Percentiles rank a stretch among this genome's conserved stretches.
Evolutionary conservation across 805 yeast species (phyloP).

Genomic region (Lipomyces orientalis): DNA sequence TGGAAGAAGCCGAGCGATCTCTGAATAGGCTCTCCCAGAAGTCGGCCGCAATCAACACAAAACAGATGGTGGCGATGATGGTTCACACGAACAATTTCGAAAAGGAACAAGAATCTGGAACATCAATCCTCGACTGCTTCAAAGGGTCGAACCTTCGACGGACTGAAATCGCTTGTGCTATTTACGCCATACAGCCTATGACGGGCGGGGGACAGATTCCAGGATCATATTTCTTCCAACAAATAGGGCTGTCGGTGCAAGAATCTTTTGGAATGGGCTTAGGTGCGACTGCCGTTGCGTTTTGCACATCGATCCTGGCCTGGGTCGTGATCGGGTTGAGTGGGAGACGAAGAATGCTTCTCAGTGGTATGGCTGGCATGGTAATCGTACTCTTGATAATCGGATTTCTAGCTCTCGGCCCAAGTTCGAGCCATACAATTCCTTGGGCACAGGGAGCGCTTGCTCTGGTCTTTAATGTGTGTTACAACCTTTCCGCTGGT

Average conservation of each 20-base stretch:
- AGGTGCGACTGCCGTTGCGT: conserved; percentile 16
- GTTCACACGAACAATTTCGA: conserved; percentile 23
- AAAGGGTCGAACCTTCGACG: conserved; percentile 33
- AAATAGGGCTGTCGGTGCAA: conserved; percentile 40
- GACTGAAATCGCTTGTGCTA: conserved; percentile 44
- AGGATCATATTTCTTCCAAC: conserved; percentile 57
- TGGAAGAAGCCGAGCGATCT: conserved; percentile 38
- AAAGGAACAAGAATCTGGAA: conserved; percentile 7
- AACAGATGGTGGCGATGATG: conserved; percentile 26
- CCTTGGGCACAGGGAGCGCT: conserved; percentile 49
- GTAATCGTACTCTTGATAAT: conserved; percentile 25
- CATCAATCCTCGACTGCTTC: conserved; percentile 17
- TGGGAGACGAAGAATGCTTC: conserved; percentile 33
- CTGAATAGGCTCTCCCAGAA: conserved; percentile 24
- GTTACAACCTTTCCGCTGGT: conserved; percentile 54
- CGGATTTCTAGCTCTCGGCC: conserved; percentile 33
- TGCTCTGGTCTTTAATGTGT: conserved; percentile 54
- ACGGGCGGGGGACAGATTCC: conserved; percentile 25
- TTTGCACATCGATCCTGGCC: conserved; percentile 13
- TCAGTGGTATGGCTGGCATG: conserved; percentile 27
- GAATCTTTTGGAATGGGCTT: conserved; percentile 15
- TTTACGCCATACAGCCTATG: conserved; percentile 39
- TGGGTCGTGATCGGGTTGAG: conserved; percentile 17
- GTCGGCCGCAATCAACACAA: conserved; percentile 1
- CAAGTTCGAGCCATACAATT: conserved; percentile 30